Percentiles rank a stretch among this genome's conserved stretches.
These are phyloP conservation scores for Peronospora belbahrii DNA, from an alignment of 352 stramenopile genomes.

Conservation along the genomic window DNA sequence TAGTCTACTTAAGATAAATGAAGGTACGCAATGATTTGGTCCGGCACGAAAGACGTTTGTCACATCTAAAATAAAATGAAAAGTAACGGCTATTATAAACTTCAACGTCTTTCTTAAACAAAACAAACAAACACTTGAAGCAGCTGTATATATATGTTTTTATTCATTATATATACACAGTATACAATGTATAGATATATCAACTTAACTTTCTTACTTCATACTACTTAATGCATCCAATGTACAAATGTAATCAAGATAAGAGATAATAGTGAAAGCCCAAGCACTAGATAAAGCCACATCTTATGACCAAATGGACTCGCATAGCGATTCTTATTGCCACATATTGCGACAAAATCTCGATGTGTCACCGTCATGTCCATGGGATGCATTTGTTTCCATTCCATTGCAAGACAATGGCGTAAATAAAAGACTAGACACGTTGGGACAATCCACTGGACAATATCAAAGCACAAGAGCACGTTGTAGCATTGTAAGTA, in stretches of 20 bases:
- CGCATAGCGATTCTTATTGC: constrained; percentile 57
- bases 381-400: constrained; percentile 31
- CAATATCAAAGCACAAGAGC: constrained; percentile 17
- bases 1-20: too few species aligned
- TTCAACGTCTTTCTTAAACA: too few species aligned
- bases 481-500: constrained; percentile 23
- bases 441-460: constrained; percentile 74
- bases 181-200: too few species aligned
- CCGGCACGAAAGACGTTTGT: too few species aligned
- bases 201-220: not conserved
- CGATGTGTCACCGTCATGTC: constrained; percentile 21
- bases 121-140: too few species aligned
- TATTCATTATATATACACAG: too few species aligned
- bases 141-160: too few species aligned
- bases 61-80: too few species aligned
- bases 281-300: constrained; percentile 69
- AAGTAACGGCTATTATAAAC: too few species aligned
- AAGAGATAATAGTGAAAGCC: constrained; percentile 47
- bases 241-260: constrained; percentile 72
- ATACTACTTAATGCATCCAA: constrained; percentile 29
- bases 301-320: constrained; percentile 57
- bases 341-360: constrained; percentile 7
- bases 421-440: constrained; percentile 71
- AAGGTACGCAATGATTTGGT: too few species aligned
- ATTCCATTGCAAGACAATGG: constrained; percentile 39